Base-by-base conservation (phyloP, 768 basidiomycete species). In the Phanerochaete carnosa region DNA sequence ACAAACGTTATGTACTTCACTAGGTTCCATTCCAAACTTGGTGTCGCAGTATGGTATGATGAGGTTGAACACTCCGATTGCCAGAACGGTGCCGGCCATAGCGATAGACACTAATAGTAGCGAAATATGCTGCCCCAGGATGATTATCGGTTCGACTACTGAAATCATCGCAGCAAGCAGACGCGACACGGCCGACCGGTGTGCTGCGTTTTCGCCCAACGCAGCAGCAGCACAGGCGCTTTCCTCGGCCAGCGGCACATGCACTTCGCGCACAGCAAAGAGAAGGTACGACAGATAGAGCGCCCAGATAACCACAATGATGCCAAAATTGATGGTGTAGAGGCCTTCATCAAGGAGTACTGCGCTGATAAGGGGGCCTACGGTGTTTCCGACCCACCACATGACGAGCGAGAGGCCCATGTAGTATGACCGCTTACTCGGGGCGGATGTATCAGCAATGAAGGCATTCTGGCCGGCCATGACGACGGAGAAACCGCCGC, bases 391-490 rank as follows among this genome's bases (percentile, higher is more conserved):
- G 32, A 33, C 25, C 59, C 59, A 60, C 23, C 12, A 53, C 35
- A 45, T 43, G 15, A 60, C 9, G 33, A 53, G 39, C 19, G 28
- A 28, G 22, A 53, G 23, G 19, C 59, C 52, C 39, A 60, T n/a
- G 39, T 39, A 54, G 29, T 33, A 53, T 8, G 59, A 60, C 12
- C 59, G 19, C 19, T 7, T 25, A 4, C 15, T n/a, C 11, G 51
- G 23, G 22, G 39, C 15, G 28, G 37, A 26, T 13, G 39, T 53
- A 37, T 53, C 50, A 23, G 52, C 50, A 12, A 60, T n/a, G 51
- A 45, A 60, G 6, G 59, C 52, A 13, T 33, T 33, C 15, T 60
- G 59, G 5, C 52, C 59, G 19, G 59, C 59, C 16, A 39, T 49
- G 15, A 32, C 26, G 32, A 53, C 51, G 23, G 28, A 5, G 22